Base-by-base conservation (phyloP, 1,284 basidiomycete genomes). In the Cryptococcus sp. region DNA sequence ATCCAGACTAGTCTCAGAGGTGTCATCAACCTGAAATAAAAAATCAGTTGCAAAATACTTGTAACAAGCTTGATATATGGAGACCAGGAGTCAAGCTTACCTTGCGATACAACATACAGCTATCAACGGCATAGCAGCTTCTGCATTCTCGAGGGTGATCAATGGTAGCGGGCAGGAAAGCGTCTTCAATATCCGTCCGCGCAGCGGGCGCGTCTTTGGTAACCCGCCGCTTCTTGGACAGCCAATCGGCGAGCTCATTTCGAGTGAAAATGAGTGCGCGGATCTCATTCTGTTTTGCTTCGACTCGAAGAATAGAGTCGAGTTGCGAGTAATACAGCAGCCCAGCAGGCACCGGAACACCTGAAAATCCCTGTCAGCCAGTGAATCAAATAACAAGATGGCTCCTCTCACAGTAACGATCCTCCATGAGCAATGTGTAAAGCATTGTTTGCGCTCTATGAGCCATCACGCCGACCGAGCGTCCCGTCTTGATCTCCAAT, bases 401-500 rank as follows among this genome's bases (percentile, higher is more conserved):
- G 42, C 22, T 17, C 19, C 35, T 67, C 78, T 54, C 54, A 63
- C 89, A 87, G 71, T 98, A 98, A 15, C 93, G 85, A 71, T 99
- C 94, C 39, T 87, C 85, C 73, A 94, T 87, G 7, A 99, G 84
- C 15, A 99, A 82, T 0, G 93, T 97, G 73, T 99, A 99, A 6
- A 99, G 80, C 88, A 97, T 94, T 0, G 96, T 99, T 78, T 99
- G 95, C 0, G 96, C 96, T 45, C 93, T 88, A 76, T 99, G 96
- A 66, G 95, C 91, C 84, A 94, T 86, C 2, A 88, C 85, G 13
- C 86, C 86, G 27, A 86, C 79, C 1, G 87, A 78, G 52, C 88
- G 82, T 1, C 96, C 95, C 0, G 95, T 99, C 80, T 99, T 99
- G 79, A 99, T 91, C 78, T 99, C 96, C 49, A 99, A 85, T 1